Percentiles rank a stretch among this genome's conserved stretches.
phyloP scores from a whole-genome alignment of 768 basidiomycete genomes.

The Phanerochaete carnosa region DNA sequence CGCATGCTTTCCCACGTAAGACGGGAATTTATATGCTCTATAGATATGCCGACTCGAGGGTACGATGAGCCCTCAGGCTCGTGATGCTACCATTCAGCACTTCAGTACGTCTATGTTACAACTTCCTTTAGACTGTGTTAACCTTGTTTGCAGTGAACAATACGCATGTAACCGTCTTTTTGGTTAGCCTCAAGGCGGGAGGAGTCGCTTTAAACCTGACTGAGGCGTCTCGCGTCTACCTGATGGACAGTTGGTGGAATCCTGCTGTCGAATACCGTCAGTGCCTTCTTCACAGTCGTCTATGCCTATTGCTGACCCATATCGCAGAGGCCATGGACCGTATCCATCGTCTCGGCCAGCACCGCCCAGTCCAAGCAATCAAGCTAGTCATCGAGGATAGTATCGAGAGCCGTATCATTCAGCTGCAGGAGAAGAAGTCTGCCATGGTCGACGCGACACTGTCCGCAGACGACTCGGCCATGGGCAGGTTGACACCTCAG shows the following conservation, averaged over 20 bases:
- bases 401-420: conserved; percentile 93
- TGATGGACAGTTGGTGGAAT: conserved; percentile 99
- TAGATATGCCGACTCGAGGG: conserved; percentile 94
- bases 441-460: conserved; percentile 92
- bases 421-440: conserved; percentile 97
- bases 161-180: conserved; percentile 93
- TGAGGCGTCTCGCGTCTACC: conserved; percentile 88
- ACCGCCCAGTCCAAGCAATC: conserved; percentile 87
- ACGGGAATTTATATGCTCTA: background rate
- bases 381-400: conserved; percentile 95
- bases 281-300: conserved; percentile 25
- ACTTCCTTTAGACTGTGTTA: background rate
- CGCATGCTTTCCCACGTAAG: background rate
- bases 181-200: conserved; percentile 94
- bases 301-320: background rate
- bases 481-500: conserved; percentile 90
- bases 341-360: conserved; percentile 94
- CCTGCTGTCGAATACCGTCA: conserved; percentile 90
- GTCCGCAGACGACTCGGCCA: conserved; percentile 81
- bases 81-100: conserved; percentile 91
- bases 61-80: conserved; percentile 93
- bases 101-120: conserved; percentile 62
- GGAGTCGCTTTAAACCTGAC: conserved; percentile 90
- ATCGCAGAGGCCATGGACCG: conserved; percentile 90
- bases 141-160: conserved; percentile 64